Conservation (phyloP, 2,329 filamentous ascomycete genomes). For the Macroventuria anomochaeta region DNA sequence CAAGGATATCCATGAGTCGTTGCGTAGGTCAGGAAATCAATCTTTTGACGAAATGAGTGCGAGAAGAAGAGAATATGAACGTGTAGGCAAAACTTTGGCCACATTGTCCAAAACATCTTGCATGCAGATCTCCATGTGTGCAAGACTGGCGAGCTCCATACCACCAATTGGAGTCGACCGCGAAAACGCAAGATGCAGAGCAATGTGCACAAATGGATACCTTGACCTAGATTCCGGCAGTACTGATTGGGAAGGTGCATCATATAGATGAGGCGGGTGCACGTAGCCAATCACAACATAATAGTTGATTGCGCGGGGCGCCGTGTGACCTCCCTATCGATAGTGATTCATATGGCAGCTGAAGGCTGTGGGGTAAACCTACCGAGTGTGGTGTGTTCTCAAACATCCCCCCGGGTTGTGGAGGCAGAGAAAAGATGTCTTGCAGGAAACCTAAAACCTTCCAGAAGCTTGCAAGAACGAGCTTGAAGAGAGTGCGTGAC, state of each 20-base stretch:
- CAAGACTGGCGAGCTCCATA: neutral
- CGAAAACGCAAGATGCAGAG: conserved; percentile 8
- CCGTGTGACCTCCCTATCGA: conserved; percentile 33
- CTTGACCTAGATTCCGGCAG: conserved; percentile 9
- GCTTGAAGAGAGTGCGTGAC: neutral
- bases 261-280: conserved; percentile 14
- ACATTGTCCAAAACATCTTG: conserved; percentile 11
- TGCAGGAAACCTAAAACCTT: neutral
- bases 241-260: conserved; percentile 15
- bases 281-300: conserved; percentile 7
- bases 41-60: neutral
- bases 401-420: neutral
- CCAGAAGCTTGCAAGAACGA: conserved; percentile 2
- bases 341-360: conserved; percentile 33
- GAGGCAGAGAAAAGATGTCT: neutral
- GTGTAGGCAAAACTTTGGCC: conserved; percentile 8
- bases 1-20: neutral
- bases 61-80: conserved; percentile 1
- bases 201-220: conserved; percentile 9
- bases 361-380: conserved; percentile 22
- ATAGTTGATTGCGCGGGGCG: conserved; percentile 26
- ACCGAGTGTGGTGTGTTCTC: conserved; percentile 8
- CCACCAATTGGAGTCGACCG: conserved; percentile 6
- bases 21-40: neutral
- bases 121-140: conserved; percentile 11